Conservation (phyloP, 176 grass and related monocot genomes). For the Secale cereale region DNA sequence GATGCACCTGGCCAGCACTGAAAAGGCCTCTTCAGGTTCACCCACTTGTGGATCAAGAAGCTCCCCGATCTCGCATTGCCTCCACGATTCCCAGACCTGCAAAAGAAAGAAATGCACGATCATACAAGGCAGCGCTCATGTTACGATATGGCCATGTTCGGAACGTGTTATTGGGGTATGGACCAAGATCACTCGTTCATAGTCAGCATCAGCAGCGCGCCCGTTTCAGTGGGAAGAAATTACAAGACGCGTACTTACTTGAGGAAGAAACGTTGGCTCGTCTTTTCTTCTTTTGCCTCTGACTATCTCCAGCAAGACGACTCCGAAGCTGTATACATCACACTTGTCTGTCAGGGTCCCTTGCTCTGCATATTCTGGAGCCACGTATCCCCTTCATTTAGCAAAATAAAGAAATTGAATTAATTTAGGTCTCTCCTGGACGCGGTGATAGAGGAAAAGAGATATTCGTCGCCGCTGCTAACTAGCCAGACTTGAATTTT, state of each 20-base stretch:
- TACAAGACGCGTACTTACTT: background rate
- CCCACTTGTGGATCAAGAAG: slow-evolving; percentile 19
- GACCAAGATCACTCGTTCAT: background rate
- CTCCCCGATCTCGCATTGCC: background rate
- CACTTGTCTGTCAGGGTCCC: background rate
- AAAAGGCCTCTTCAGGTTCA: background rate
- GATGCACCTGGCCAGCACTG: slow-evolving; percentile 26
- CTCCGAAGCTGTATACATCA: slow-evolving; percentile 23
- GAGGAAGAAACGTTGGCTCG: background rate
- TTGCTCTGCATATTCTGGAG: background rate
- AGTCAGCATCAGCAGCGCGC: background rate
- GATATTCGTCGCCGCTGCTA: background rate
- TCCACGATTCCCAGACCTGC: slow-evolving; percentile 41
- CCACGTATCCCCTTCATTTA: slow-evolving; percentile 6
- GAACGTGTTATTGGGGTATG: background rate
- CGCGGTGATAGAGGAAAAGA: background rate
- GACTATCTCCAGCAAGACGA: background rate
- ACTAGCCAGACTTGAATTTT: background rate
- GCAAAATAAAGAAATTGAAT: background rate
- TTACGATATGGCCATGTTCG: no score
- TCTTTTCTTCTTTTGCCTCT: background rate
- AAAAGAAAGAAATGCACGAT: background rate
- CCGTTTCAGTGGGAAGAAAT: background rate
- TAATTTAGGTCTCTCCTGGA: background rate
- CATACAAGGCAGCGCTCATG: background rate